Percentiles rank a stretch among this genome's conserved stretches.
Conservation (phyloP, 208 protist species). For the Leptomonas seymouri region DNA sequence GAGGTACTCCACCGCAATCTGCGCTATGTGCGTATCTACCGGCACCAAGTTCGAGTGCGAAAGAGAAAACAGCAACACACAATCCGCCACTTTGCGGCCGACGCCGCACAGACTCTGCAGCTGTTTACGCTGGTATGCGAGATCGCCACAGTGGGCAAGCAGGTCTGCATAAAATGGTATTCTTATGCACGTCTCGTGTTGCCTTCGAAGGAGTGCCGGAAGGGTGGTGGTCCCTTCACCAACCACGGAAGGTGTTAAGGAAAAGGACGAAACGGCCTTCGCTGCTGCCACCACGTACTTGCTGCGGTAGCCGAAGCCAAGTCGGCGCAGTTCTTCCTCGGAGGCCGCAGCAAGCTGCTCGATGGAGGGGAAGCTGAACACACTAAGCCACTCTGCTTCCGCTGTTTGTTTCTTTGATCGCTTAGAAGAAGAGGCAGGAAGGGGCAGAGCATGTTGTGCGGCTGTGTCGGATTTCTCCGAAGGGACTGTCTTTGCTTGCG, state of each 20-base stretch:
- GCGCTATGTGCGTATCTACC: slow-evolving; percentile 91
- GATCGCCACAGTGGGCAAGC: slow-evolving; percentile 16
- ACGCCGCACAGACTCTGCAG: slow-evolving; percentile 68
- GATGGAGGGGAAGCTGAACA: slow-evolving; percentile 59
- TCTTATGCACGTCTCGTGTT: slow-evolving; percentile 11
- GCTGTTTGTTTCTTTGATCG: background rate
- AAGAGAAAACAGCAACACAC: slow-evolving; percentile 77
- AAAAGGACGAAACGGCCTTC: background rate
- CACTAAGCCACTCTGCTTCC: slow-evolving; percentile 30
- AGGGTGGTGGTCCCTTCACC: background rate
- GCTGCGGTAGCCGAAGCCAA: slow-evolving; percentile 81
- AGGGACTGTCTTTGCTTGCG: too few species aligned
- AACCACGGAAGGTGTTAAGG: background rate
- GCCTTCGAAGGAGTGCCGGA: slow-evolving; percentile 7
- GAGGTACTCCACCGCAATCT: slow-evolving; percentile 68
- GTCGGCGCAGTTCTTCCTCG: slow-evolving; percentile 40
- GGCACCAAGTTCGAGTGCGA: slow-evolving; percentile 66
- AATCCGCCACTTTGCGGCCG: slow-evolving; percentile 86
- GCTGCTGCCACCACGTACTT: slow-evolving; percentile 58
- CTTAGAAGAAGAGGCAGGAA: too few species aligned
- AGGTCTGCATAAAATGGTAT: slow-evolving; percentile 59
- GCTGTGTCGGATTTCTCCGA: background rate
- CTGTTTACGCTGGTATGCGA: slow-evolving; percentile 39
- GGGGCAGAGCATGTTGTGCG: background rate
- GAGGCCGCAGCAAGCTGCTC: slow-evolving; percentile 38